Evolutionary conservation across 2,329 filamentous ascomycete genomes (phyloP).

Genomic region (Curvularia verruculosa): DNA sequence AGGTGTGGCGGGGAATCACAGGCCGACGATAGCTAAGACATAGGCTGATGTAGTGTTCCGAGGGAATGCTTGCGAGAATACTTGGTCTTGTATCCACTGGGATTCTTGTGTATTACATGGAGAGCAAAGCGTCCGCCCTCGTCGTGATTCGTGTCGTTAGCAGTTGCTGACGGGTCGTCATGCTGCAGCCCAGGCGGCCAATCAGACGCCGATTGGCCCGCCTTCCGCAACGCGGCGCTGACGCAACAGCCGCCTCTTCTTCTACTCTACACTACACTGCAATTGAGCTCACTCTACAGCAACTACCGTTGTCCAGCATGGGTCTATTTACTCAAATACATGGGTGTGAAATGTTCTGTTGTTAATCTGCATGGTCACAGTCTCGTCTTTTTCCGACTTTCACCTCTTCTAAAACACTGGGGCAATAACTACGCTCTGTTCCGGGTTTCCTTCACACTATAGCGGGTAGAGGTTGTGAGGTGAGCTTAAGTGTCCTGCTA

Average conservation of each 20-base stretch:
- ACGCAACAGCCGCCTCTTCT: neutral
- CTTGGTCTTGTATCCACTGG: neutral
- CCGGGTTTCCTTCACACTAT: neutral
- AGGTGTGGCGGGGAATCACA: conserved; percentile 31
- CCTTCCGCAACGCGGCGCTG: conserved; percentile 7
- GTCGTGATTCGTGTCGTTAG: conserved; percentile 26
- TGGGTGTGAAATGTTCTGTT: too few relatives aligned
- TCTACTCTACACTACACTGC: neutral
- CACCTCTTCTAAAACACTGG: neutral
- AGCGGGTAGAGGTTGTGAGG: neutral
- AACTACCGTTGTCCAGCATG: neutral
- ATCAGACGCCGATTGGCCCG: conserved; percentile 18
- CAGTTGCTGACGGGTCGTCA: conserved; percentile 18
- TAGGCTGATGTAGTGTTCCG: neutral
- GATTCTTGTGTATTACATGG: neutral
- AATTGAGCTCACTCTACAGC: neutral
- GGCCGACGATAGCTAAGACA: neutral
- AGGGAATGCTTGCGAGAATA: neutral
- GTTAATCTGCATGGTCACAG: neutral
- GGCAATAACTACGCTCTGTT: neutral
- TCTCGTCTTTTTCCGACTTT: neutral
- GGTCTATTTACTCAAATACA: too few relatives aligned
- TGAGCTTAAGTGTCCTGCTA: neutral
- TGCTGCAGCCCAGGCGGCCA: conserved; percentile 19
- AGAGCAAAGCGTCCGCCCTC: neutral